Evolutionary conservation across 106 monocot species (phyloP).

Genomic region (Acorus calamus): DNA sequence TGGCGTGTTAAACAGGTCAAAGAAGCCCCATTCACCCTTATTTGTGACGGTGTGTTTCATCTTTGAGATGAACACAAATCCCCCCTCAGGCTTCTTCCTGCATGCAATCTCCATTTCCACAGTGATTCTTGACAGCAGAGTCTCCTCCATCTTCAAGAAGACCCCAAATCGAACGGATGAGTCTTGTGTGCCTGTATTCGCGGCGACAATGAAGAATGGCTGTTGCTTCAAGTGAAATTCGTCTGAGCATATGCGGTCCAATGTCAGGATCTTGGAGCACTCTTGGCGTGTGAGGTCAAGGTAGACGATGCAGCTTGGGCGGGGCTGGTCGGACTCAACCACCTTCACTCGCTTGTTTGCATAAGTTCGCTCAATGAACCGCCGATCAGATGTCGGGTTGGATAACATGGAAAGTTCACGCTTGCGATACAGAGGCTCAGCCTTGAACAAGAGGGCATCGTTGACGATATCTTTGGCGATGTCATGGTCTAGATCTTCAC

Average conservation of each 20-base stretch:
- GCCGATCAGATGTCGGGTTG: not conserved
- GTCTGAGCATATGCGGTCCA: slow-evolving; percentile 14
- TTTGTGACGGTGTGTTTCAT: slow-evolving; percentile 19
- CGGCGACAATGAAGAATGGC: slow-evolving; percentile 20
- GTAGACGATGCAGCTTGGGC: slow-evolving; percentile 24
- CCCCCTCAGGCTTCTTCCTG: slow-evolving; percentile 7
- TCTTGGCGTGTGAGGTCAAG: slow-evolving; percentile 21
- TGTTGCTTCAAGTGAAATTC: slow-evolving; percentile 19
- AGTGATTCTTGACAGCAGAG: slow-evolving; percentile 2
- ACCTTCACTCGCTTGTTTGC: slow-evolving; percentile 19
- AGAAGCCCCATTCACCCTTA: slow-evolving; percentile 11
- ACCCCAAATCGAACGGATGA: slow-evolving; percentile 22
- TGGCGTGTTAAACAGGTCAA: slow-evolving; percentile 16
- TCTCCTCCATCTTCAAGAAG: slow-evolving; percentile 24
- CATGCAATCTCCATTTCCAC: slow-evolving; percentile 24
- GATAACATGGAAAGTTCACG: slow-evolving; percentile 7
- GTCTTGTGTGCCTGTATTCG: slow-evolving; percentile 18
- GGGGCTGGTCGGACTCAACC: slow-evolving; percentile 19
- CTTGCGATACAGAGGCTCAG: slow-evolving; percentile 15
- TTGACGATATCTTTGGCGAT: slow-evolving; percentile 12
- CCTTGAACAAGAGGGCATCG: slow-evolving; percentile 25
- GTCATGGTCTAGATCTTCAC: slow-evolving; percentile 18
- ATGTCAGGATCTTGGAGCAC: slow-evolving; percentile 13
- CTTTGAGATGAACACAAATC: slow-evolving; percentile 22
- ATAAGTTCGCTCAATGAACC: slow-evolving; percentile 12